A percentile compares a stretch with the other conserved stretches of the same genome.
These are phyloP conservation scores for Uronychia setigera DNA, from an alignment of 73 alveolate genomes.

Conservation along the genomic window DNA sequence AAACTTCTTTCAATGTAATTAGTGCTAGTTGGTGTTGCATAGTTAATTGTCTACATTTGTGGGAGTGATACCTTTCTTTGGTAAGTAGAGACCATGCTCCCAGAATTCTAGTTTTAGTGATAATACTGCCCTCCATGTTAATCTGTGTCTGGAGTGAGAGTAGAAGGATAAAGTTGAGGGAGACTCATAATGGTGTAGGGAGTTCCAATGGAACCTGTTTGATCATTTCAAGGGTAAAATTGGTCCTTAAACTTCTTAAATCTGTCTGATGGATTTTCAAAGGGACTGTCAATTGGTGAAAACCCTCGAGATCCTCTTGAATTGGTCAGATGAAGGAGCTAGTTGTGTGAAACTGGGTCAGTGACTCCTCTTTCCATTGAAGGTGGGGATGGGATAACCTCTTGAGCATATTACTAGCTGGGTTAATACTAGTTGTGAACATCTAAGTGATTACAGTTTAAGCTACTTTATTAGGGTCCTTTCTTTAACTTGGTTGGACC, in stretches of 20 bases:
- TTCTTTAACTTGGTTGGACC: background rate
- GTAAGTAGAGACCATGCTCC: background rate
- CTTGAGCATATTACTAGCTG: no score
- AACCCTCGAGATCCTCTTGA: no score
- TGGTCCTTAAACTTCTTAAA: background rate
- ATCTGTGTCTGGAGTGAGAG: no score
- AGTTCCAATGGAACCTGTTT: background rate
- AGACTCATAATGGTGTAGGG: background rate
- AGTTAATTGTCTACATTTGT: background rate
- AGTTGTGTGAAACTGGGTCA: no score
- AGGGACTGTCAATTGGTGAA: no score
- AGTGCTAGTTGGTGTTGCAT: background rate
- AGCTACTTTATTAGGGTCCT: background rate
- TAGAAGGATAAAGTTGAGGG: background rate
- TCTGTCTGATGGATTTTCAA: background rate
- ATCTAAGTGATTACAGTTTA: background rate
- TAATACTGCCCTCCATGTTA: no score
- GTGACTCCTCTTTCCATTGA: no score
- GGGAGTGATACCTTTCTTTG: background rate
- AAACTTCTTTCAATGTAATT: background rate
- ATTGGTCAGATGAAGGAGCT: no score
- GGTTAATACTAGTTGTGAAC: no score
- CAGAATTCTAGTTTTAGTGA: no score
- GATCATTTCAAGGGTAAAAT: background rate
- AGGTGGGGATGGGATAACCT: no score